A percentile compares a stretch with the other conserved stretches of the same genome.
Conservation (phyloP, 108 stramenopile species). For the Aurantiochytrium sp. region DNA sequence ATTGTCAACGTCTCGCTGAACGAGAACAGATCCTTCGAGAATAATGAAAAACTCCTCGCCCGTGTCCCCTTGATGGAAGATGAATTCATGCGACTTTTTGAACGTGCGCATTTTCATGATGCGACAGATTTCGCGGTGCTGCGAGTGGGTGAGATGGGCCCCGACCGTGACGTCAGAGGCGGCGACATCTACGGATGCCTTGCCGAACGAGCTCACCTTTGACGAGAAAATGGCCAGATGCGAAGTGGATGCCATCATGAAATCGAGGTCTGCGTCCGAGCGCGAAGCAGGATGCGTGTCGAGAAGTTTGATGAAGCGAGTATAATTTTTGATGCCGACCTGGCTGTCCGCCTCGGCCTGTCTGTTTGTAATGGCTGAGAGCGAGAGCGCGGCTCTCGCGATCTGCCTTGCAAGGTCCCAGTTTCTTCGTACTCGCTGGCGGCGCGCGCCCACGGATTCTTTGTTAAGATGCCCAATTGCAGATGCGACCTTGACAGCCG, state of each 20-base stretch:
- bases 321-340: background rate
- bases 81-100: background rate
- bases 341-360: background rate
- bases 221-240: background rate
- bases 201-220: background rate
- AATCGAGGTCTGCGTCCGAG: background rate
- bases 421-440: background rate
- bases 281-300: background rate
- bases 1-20: background rate
- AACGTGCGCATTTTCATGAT: background rate
- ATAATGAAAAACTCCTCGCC: constrained; percentile 13
- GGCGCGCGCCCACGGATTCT: background rate
- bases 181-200: background rate
- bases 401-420: background rate
- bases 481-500: background rate
- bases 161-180: background rate
- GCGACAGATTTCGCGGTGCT: background rate
- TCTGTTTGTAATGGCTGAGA: background rate
- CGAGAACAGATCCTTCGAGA: background rate
- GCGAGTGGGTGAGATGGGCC: background rate
- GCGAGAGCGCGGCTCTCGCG: background rate
- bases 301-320: background rate
- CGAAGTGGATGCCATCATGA: background rate
- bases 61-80: background rate
- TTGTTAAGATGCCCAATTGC: background rate